phyloP scores from a whole-genome alignment of 192 early-diverging fungal species.

The Dissophora globulifera region DNA sequence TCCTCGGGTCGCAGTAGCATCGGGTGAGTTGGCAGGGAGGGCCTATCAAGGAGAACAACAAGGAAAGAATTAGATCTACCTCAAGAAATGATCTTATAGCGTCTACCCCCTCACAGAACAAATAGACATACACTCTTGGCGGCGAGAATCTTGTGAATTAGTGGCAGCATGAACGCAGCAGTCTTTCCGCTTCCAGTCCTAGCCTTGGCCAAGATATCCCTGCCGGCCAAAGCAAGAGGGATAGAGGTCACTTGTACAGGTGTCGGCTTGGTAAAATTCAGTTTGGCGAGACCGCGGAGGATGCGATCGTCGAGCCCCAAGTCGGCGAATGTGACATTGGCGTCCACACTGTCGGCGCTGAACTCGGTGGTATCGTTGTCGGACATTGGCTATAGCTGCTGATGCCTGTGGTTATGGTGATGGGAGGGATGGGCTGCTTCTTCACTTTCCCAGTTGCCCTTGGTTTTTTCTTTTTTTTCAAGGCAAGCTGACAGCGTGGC shows the following conservation, averaged over 20 bases:
- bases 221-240: slow-evolving; percentile 90
- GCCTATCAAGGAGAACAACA: slow-evolving; percentile 24
- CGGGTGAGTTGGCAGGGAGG: slow-evolving; percentile 46
- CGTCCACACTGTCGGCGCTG: slow-evolving; percentile 40
- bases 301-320: slow-evolving; percentile 84
- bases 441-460: slow-evolving; percentile 1
- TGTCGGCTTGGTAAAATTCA: slow-evolving; percentile 88
- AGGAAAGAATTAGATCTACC: not conserved
- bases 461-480: slow-evolving; percentile 3
- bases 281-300: slow-evolving; percentile 83
- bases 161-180: slow-evolving; percentile 91
- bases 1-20: slow-evolving; percentile 55
- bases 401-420: no score
- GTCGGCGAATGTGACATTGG: slow-evolving; percentile 47
- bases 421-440: slow-evolving; percentile 1
- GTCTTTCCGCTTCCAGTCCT: slow-evolving; percentile 98
- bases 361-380: slow-evolving; percentile 45
- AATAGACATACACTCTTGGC: slow-evolving; percentile 69
- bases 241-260: slow-evolving; percentile 90
- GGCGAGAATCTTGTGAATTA: slow-evolving; percentile 90
- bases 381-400: slow-evolving; percentile 16
- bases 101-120: no score
- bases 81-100: no score
- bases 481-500: slow-evolving; percentile 10
- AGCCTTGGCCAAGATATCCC: slow-evolving; percentile 93